phyloP scores from a whole-genome alignment of 352 stramenopile species.

The Pythium brassicae region DNA sequence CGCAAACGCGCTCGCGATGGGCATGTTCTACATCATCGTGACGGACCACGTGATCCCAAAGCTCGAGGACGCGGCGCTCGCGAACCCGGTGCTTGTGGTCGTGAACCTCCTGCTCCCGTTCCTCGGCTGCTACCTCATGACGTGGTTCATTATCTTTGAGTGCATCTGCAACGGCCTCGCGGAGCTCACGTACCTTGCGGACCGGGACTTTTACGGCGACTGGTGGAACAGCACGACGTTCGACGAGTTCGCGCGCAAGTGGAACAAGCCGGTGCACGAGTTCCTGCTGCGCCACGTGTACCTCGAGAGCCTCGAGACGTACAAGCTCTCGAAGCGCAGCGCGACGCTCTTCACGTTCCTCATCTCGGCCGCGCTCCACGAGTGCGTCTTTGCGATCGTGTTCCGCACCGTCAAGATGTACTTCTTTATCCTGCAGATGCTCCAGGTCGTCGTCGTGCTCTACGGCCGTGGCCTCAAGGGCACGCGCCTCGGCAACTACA shows the following conservation, averaged over 20 bases:
- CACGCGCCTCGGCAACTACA: slow-evolving; percentile 71
- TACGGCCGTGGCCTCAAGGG: slow-evolving; percentile 69
- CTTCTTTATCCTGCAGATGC: slow-evolving; percentile 94
- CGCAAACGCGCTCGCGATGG: slow-evolving; percentile 75
- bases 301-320: slow-evolving; percentile 67
- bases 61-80: slow-evolving; percentile 65
- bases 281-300: slow-evolving; percentile 89
- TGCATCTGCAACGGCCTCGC: slow-evolving; percentile 94
- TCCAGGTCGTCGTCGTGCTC: slow-evolving; percentile 91
- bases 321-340: slow-evolving; percentile 66
- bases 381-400: slow-evolving; percentile 93
- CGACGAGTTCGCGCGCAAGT: slow-evolving; percentile 89
- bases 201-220: slow-evolving; percentile 94
- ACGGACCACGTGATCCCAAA: slow-evolving; percentile 87
- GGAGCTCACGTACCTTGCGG: slow-evolving; percentile 89
- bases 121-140: slow-evolving; percentile 93
- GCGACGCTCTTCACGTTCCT: slow-evolving; percentile 91
- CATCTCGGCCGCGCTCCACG: slow-evolving; percentile 93
- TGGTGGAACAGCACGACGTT: slow-evolving; percentile 97
- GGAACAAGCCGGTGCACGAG: slow-evolving; percentile 98
- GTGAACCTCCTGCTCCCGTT: slow-evolving; percentile 90
- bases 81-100: slow-evolving; percentile 49
- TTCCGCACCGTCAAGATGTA: slow-evolving; percentile 93
- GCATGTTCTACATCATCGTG: slow-evolving; percentile 87
- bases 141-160: slow-evolving; percentile 97